A percentile compares a stretch with the other conserved stretches of the same genome.
Conservation (phyloP, 225 moss, liverwort and hornwort species). For the Pleurozium schreberi region DNA sequence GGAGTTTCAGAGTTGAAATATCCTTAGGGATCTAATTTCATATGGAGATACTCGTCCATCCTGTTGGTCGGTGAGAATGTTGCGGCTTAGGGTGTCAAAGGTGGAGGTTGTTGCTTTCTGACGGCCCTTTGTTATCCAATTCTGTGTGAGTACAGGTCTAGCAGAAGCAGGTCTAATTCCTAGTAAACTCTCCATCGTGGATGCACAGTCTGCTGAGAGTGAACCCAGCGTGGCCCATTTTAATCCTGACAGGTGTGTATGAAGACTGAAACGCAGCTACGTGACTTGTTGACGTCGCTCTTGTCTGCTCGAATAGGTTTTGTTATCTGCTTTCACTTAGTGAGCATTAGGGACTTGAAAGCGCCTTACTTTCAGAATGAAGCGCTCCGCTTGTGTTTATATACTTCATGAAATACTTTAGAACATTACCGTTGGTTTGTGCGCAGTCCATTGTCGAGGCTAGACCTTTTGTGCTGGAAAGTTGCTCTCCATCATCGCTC, state of each 20-base stretch:
- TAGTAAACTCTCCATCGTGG: constrained; percentile 73
- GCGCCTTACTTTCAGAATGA: background rate
- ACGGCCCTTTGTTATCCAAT: background rate
- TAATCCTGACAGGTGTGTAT: constrained; percentile 60
- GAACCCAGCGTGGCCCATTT: constrained; percentile 37
- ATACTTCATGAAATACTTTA: background rate
- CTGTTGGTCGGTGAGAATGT: background rate
- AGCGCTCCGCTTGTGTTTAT: background rate
- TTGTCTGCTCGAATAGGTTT: background rate
- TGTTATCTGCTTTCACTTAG: background rate
- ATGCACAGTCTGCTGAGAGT: constrained; percentile 27
- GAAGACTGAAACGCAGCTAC: background rate
- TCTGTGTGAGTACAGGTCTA: constrained; percentile 43
- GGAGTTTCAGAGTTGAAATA: background rate
- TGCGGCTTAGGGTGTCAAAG: background rate
- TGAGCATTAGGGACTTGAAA: background rate
- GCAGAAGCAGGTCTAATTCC: constrained; percentile 96
- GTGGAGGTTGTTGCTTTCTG: background rate
- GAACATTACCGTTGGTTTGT: background rate
- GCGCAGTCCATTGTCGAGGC: constrained; percentile 72
- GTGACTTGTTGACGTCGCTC: background rate
- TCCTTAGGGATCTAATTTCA: background rate
- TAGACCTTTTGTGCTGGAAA: constrained; percentile 95
- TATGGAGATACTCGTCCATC: background rate
- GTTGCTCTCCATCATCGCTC: constrained; percentile 68